Evolutionary conservation across 2,329 filamentous ascomycete species (phyloP).

Genomic region (Arthrinium phaeospermum): DNA sequence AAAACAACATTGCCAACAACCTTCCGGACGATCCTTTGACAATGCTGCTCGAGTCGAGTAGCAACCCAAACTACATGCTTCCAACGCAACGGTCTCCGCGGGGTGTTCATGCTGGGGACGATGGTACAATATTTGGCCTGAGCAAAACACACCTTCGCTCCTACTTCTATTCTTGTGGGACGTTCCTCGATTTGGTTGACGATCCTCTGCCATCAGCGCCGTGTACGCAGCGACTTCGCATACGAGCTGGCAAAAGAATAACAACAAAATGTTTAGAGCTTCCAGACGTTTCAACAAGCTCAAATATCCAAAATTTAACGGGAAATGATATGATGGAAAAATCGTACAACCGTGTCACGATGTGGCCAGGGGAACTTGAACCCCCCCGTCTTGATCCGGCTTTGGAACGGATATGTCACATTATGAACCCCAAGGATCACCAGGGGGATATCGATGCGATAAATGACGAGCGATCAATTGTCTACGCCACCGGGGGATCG

Average conservation of each 20-base stretch:
- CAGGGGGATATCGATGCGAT: constrained; percentile 29
- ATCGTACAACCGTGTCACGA: constrained; percentile 31
- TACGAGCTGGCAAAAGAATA: constrained; percentile 55
- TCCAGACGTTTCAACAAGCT: not conserved
- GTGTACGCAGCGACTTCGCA: constrained; percentile 46
- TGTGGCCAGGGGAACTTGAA: constrained; percentile 34
- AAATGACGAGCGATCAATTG: constrained; percentile 35
- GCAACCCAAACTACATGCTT: constrained; percentile 44
- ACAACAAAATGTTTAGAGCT: constrained; percentile 33
- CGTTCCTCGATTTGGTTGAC: constrained; percentile 66
- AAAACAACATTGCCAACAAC: constrained; percentile 21
- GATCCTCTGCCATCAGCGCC: constrained; percentile 46
- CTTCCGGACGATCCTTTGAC: constrained; percentile 18
- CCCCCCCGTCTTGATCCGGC: constrained; percentile 20
- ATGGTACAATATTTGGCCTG: constrained; percentile 54
- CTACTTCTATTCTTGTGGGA: constrained; percentile 58
- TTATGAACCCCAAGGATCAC: constrained; percentile 32
- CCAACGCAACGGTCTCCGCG: constrained; percentile 41
- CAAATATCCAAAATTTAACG: not conserved
- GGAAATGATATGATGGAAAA: constrained; percentile 18
- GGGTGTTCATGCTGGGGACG: constrained; percentile 55
- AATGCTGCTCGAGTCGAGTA: constrained; percentile 29
- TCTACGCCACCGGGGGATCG: constrained; percentile 34
- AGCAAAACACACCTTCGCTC: constrained; percentile 59
- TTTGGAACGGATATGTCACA: constrained; percentile 28